These are phyloP conservation scores for Glycine tomentella DNA, from an alignment of 306 rosid species.

Conservation along the genomic window DNA sequence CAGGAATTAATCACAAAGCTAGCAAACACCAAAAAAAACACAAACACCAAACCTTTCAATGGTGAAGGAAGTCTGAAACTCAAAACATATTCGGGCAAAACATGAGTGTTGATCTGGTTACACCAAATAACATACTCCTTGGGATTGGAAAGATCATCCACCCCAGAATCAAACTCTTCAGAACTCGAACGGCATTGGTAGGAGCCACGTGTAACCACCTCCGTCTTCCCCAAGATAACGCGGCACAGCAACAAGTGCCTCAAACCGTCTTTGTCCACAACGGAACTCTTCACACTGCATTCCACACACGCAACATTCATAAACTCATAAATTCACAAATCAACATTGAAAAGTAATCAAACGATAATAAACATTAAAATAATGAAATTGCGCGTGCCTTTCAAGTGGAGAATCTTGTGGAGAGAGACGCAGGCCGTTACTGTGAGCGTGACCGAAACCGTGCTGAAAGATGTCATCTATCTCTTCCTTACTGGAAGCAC, in stretches of 20 bases:
- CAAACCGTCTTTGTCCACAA: constrained; percentile 63
- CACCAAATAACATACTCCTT: constrained; percentile 74
- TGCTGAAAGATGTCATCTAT: constrained; percentile 57
- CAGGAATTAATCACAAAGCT: background rate
- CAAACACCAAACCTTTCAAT: constrained; percentile 52
- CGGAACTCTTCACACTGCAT: constrained; percentile 58
- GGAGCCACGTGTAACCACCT: constrained; percentile 65
- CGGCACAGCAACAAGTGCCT: constrained; percentile 80
- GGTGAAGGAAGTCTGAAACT: constrained; percentile 64
- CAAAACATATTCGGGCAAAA: constrained; percentile 73
- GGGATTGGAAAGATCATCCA: constrained; percentile 62
- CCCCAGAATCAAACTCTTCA: constrained; percentile 74
- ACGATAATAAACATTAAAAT: background rate
- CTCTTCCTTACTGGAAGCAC: constrained; percentile 61
- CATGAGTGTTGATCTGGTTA: constrained; percentile 75
- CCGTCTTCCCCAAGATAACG: constrained; percentile 77
- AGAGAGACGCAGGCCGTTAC: constrained; percentile 59
- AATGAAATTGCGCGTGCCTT: constrained; percentile 52
- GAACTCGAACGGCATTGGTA: constrained; percentile 66
- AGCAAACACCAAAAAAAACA: background rate
- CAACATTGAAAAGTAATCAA: background rate
- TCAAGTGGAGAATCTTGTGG: constrained; percentile 67
- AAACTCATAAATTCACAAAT: constrained; percentile 2
- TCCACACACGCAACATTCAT: background rate
- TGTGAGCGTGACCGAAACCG: constrained; percentile 60